A percentile compares a stretch with the other conserved stretches of the same genome.
phyloP scores from a whole-genome alignment of 495 filamentous ascomycete species.

The Penicillium ucsense region DNA sequence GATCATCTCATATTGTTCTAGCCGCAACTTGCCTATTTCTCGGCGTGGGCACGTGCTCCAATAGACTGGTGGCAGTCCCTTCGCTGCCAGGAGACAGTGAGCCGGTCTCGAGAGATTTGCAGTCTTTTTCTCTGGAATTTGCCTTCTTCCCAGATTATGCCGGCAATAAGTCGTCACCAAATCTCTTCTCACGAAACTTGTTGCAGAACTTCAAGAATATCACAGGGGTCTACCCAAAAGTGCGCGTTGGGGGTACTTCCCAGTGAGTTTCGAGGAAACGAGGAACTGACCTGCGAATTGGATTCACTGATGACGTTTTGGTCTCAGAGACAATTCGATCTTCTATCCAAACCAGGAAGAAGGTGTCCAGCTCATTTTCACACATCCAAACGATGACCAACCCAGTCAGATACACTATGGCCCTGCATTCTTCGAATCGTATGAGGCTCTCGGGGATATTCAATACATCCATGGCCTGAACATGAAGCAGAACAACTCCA shows the following conservation, averaged over 20 bases:
- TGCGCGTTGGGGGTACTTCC: slow-evolving; percentile 16
- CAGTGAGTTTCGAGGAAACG: slow-evolving; percentile 7
- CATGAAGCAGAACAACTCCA: slow-evolving; percentile 8
- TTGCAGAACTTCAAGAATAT: slow-evolving; percentile 9
- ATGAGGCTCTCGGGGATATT: slow-evolving; percentile 6
- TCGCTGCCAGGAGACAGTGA: not conserved
- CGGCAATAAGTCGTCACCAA: slow-evolving; percentile 16
- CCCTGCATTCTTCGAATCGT: slow-evolving; percentile 13
- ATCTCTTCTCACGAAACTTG: slow-evolving; percentile 13
- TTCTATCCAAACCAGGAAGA: slow-evolving; percentile 9
- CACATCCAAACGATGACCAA: slow-evolving; percentile 8
- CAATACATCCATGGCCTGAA: slow-evolving; percentile 12
- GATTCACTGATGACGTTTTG: not conserved
- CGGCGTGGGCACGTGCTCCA: not conserved
- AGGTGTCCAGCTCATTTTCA: slow-evolving; percentile 5
- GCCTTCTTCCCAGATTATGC: slow-evolving; percentile 17
- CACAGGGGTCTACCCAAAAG: slow-evolving; percentile 7
- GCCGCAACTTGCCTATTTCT: not conserved
- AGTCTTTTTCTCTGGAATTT: slow-evolving; percentile 19
- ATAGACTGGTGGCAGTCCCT: not conserved
- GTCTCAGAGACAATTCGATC: slow-evolving; percentile 6
- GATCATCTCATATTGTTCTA: not conserved
- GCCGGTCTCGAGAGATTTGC: slow-evolving; percentile 3
- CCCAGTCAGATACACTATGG: slow-evolving; percentile 10
- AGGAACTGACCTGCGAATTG: not conserved